Evolutionary conservation across 371 early-diverging fungal genomes (phyloP), one percentile per base, ranked within the genome.

Genomic region (Zopfochytrium polystomum): DNA sequence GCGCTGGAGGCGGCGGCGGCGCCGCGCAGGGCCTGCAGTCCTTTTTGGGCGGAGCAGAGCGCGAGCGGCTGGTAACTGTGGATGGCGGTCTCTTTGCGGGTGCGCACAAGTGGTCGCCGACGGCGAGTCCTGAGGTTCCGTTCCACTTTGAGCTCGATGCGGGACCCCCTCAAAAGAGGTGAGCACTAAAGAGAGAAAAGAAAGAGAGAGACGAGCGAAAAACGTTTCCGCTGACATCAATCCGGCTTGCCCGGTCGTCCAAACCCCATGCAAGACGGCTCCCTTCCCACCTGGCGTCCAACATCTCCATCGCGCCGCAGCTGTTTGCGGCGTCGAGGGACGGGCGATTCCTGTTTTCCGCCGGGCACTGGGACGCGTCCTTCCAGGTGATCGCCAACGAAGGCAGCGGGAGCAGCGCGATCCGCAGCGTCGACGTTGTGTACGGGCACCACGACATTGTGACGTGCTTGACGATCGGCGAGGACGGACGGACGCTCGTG

Each of bases 401-500:
- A 22, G 45, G 29, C 51, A 63, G 35, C 42, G 47, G 49, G 23
- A 42, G 59, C 9, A 30, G 34, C 31, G 22, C 56, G n/a, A 66
- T 58, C 11, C 35, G 58, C 35, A 65, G 56, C 1, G 55, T 75
- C 18, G 77, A 77, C 30, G 53, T 60, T 22, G 69, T 80, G 4
- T 70, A 71, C 46, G 85, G 82, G 4, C 87, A 88, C 61, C 76
- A 67, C 43, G 87, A 85, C 55, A 79, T 85, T 29, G 80, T 89
- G 5, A 81, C 88, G 6, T 79, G 79, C 49, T 25, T 87, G 7
- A 74, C 74, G 27, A 34, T 81, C 5, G 55, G 71, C 26, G 84
- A 78, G 47, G 78, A 84, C 63, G 79, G 75, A 44, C 62, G 62
- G 23, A 75, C 63, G 23, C 49, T 89, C 1, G 77, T 85, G 13